A percentile compares a stretch with the other conserved stretches of the same genome.
These are phyloP conservation scores for Phylloporus rhodoxanthus DNA, from an alignment of 768 basidiomycete species.

Conservation along the genomic window DNA sequence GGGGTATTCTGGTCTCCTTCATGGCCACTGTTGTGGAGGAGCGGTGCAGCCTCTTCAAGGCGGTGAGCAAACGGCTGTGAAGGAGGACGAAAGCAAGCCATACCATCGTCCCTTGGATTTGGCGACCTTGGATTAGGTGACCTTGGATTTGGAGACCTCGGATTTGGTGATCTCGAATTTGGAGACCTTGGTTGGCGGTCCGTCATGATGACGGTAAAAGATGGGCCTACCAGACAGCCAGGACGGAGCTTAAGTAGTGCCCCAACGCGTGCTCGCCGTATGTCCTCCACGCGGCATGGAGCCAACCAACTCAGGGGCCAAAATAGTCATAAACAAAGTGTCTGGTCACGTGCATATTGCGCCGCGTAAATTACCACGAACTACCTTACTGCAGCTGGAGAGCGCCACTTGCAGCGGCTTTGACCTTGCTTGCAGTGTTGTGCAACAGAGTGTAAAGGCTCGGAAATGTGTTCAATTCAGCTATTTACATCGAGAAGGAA, in stretches of 20 bases:
- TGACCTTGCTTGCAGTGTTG: too few relatives aligned
- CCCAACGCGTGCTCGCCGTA: conserved; percentile 25
- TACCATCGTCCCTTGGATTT: conserved; percentile 57
- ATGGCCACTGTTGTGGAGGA: conserved; percentile 48
- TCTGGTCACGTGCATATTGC: conserved; percentile 8
- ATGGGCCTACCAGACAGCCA: conserved; percentile 4
- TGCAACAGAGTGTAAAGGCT: too few relatives aligned
- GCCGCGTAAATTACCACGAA: too few relatives aligned
- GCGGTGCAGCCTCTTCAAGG: conserved; percentile 54
- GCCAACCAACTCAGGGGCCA: conserved; percentile 11
- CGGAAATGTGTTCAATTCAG: too few relatives aligned
- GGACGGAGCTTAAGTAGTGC: conserved; percentile 26
- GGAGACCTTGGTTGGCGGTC: conserved; percentile 51
- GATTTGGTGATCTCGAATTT: conserved; percentile 38
- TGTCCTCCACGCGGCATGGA: conserved; percentile 22
- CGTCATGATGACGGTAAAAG: conserved; percentile 42
- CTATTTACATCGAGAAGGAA: too few relatives aligned
- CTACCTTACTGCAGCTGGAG: too few relatives aligned
- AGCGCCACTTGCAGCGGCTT: too few relatives aligned
- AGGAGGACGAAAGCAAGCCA: not conserved
- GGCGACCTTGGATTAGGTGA: conserved; percentile 36
- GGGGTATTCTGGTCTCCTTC: conserved; percentile 34
- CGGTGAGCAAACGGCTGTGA: conserved; percentile 1
- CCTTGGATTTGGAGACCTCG: conserved; percentile 14
- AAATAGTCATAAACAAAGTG: conserved; percentile 16